phyloP scores from a whole-genome alignment of 441 rosid species.

The Gossypium aridum region DNA sequence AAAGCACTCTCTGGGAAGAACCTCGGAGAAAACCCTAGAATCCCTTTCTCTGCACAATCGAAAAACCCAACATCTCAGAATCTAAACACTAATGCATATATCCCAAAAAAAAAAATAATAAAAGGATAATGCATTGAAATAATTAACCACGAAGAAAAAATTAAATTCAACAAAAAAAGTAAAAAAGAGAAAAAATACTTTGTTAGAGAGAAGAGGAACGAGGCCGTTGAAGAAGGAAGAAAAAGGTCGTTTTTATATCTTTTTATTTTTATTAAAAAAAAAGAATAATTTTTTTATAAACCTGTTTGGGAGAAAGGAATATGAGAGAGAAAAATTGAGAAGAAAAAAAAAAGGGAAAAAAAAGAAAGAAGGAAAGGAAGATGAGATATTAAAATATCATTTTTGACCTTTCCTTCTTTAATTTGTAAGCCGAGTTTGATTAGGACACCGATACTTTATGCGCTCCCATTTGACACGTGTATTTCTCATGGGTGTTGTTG shows the following conservation, averaged over 20 bases:
- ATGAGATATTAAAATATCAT: background rate
- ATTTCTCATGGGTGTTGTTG: background rate
- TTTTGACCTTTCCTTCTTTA: background rate
- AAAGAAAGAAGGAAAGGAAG: background rate
- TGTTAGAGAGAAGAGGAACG: conserved; percentile 11
- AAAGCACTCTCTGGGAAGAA: background rate
- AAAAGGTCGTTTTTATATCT: background rate
- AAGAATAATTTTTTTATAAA: background rate
- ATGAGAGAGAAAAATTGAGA: background rate
- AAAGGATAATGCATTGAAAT: conserved; percentile 3
- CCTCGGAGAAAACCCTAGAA: conserved; percentile 27
- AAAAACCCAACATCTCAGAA: conserved; percentile 36
- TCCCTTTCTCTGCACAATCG: conserved; percentile 20
- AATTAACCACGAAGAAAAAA: conserved; percentile 8
- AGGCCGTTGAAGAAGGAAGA: conserved; percentile 7
- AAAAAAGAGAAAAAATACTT: background rate
- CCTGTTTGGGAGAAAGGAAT: background rate
- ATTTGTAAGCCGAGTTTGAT: background rate
- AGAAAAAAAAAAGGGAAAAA: background rate
- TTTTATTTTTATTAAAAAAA: background rate
- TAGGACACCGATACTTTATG: background rate
- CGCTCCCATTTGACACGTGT: conserved; percentile 7
- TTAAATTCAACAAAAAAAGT: background rate
- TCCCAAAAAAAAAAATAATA: background rate
- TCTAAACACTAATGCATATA: conserved; percentile 33